Evolutionary conservation across 202 grass and related monocot species (phyloP).

Genomic region (Brachypodium distachyon): DNA sequence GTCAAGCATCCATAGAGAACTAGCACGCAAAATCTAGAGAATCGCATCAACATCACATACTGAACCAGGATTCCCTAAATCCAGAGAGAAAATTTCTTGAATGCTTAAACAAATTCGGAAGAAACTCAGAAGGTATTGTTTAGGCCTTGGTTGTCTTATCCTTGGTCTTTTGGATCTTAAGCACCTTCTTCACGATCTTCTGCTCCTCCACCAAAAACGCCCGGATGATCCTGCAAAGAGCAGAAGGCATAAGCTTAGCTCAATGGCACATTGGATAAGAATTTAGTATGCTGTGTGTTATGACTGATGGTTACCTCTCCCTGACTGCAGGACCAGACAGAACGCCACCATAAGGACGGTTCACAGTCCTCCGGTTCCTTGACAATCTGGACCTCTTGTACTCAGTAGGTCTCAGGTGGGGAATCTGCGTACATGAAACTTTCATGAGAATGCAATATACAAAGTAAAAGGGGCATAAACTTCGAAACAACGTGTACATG

Average conservation of each 20-base stretch:
- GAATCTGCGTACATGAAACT: slow-evolving; percentile 42
- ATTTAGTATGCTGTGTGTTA: too few relatives aligned
- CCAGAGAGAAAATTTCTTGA: slow-evolving; percentile 3
- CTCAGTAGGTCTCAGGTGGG: slow-evolving; percentile 67
- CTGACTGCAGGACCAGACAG: slow-evolving; percentile 69
- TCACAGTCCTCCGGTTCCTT: slow-evolving; percentile 70
- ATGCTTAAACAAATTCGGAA: slow-evolving; percentile 26
- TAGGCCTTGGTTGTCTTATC: slow-evolving; percentile 76
- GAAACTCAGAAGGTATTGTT: not conserved
- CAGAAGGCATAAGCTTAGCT: not conserved
- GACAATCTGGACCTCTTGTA: slow-evolving; percentile 83
- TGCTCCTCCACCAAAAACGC: slow-evolving; percentile 82
- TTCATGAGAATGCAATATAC: not conserved
- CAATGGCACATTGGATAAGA: not conserved
- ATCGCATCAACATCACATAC: slow-evolving; percentile 6
- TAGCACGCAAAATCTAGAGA: not conserved
- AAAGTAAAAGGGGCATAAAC: not conserved
- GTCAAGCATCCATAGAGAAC: not conserved
- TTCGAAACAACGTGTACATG: not conserved
- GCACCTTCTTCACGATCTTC: slow-evolving; percentile 92
- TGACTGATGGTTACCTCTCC: slow-evolving; percentile 52
- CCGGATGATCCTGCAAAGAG: slow-evolving; percentile 61
- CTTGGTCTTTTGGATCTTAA: slow-evolving; percentile 85
- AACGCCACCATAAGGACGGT: slow-evolving; percentile 78
- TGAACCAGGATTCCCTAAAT: not conserved